Percentiles rank a stretch among this genome's conserved stretches.
phyloP scores from a whole-genome alignment of 352 stramenopile genomes.

The Pythium grandisporangium region DNA sequence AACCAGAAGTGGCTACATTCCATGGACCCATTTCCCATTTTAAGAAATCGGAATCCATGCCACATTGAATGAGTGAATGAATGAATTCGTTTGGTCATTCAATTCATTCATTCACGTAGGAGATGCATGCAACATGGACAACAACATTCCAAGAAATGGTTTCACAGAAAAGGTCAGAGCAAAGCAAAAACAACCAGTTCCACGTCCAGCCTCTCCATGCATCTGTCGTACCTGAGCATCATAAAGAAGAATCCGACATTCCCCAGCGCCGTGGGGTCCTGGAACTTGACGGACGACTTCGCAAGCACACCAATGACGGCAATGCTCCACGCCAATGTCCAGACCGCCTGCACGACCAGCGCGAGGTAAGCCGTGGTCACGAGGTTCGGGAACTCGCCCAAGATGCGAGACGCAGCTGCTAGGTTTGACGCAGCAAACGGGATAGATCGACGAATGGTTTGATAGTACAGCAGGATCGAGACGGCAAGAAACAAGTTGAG shows the following conservation, averaged over 20 bases:
- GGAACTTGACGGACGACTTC: constrained; percentile 31
- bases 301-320: constrained; percentile 66
- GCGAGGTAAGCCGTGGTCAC: constrained; percentile 59
- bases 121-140: too few relatives aligned
- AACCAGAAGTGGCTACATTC: constrained; percentile 70
- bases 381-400: constrained; percentile 67
- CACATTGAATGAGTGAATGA: too few relatives aligned
- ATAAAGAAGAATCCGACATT: constrained; percentile 82
- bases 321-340: constrained; percentile 70
- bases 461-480: constrained; percentile 58
- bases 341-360: constrained; percentile 46
- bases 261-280: constrained; percentile 54
- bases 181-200: too few relatives aligned
- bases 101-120: too few relatives aligned
- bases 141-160: too few relatives aligned
- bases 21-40: not conserved
- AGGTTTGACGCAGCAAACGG: constrained; percentile 78
- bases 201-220: too few relatives aligned
- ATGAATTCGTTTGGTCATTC: too few relatives aligned
- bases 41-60: too few relatives aligned
- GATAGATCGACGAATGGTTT: constrained; percentile 47
- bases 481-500: constrained; percentile 72
- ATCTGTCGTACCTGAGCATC: constrained; percentile 80
- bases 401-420: constrained; percentile 50
- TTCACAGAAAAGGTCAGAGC: too few relatives aligned